These are phyloP conservation scores for Drosera capensis DNA, from an alignment of 148 eudicot species.

Conservation along the genomic window DNA sequence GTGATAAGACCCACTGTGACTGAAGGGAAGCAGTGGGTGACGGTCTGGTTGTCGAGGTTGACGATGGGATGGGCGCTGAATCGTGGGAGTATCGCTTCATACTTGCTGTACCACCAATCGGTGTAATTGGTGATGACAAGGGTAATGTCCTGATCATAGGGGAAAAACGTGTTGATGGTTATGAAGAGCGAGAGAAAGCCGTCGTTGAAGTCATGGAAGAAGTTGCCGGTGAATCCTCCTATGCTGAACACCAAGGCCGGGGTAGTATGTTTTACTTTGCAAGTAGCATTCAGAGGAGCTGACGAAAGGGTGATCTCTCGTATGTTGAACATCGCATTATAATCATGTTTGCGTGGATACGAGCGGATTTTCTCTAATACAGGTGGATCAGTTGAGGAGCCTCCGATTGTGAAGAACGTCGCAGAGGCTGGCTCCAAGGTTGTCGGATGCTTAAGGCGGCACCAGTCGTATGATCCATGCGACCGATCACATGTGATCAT, in stretches of 20 bases:
- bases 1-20: constrained; percentile 30
- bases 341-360: constrained; percentile 32
- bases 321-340: constrained; percentile 19
- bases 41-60: constrained; percentile 32
- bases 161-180: constrained; percentile 31
- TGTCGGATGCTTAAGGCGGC: constrained; percentile 15
- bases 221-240: constrained; percentile 35
- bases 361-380: constrained; percentile 15
- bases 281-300: constrained; percentile 7
- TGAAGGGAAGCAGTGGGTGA: constrained; percentile 33
- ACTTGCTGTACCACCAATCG: constrained; percentile 42
- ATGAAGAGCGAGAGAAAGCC: constrained; percentile 36
- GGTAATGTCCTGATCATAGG: constrained; percentile 17
- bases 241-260: constrained; percentile 38
- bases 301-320: constrained; percentile 27
- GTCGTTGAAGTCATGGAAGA: constrained; percentile 46
- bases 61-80: constrained; percentile 24
- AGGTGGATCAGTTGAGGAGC: neutral
- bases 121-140: constrained; percentile 24
- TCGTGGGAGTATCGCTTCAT: constrained; percentile 22
- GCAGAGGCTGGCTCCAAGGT: constrained; percentile 12
- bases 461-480: constrained; percentile 18
- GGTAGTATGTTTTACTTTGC: constrained; percentile 18
- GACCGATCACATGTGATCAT: constrained; percentile 18
- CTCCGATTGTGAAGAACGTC: constrained; percentile 8